These are phyloP conservation scores for Fusarium udum DNA, from an alignment of 2,329 filamentous ascomycete genomes.

Conservation along the genomic window DNA sequence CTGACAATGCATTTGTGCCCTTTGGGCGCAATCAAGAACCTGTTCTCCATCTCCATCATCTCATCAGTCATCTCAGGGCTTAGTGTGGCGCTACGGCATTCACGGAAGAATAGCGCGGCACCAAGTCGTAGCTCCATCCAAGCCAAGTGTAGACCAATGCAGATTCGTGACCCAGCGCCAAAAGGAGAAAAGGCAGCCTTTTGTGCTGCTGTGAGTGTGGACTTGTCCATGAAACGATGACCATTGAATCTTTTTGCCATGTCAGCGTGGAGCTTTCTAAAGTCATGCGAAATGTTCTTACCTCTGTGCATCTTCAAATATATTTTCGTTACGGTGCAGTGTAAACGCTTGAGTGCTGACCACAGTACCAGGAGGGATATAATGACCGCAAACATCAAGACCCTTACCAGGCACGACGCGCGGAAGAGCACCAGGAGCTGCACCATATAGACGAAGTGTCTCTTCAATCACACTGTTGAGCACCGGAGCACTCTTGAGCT, in stretches of 20 bases:
- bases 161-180: conserved; percentile 17
- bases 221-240: not conserved
- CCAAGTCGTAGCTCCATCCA: conserved; percentile 27
- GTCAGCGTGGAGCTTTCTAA: not conserved
- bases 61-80: not conserved
- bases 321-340: conserved; percentile 1
- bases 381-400: not conserved
- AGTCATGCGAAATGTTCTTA: not conserved
- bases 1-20: not conserved
- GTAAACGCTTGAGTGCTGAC: conserved; percentile 29
- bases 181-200: conserved; percentile 8
- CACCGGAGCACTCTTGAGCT: not conserved
- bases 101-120: conserved; percentile 17
- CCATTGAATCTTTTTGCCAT: not conserved
- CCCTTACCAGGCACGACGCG: conserved; percentile 2
- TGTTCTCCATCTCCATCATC: conserved; percentile 22
- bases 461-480: conserved; percentile 27
- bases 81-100: not conserved
- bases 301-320: not conserved
- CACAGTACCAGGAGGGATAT: not conserved
- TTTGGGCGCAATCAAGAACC: not conserved
- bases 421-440: conserved; percentile 18
- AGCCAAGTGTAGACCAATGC: conserved; percentile 25
- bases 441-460: conserved; percentile 22
- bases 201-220: not conserved